Conservation (phyloP, 2,329 filamentous ascomycete species). For the Hypoxylon sp. region DNA sequence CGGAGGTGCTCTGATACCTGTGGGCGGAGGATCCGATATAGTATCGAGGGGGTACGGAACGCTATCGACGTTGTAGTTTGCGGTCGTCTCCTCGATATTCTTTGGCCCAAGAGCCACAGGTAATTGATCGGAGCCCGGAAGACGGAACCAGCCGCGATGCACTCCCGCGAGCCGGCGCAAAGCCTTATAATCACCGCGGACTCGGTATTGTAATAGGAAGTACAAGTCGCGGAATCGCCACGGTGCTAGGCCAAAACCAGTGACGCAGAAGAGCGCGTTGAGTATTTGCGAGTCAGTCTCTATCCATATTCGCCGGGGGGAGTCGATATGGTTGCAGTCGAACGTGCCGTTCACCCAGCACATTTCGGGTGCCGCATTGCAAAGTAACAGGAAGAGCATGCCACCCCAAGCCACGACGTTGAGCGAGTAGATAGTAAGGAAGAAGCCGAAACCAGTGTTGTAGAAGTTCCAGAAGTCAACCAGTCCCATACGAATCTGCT, state of each 20-base stretch:
- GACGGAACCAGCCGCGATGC: constrained; percentile 81
- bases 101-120: constrained; percentile 67
- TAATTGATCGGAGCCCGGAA: constrained; percentile 75
- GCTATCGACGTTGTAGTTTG: constrained; percentile 58
- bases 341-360: constrained; percentile 67
- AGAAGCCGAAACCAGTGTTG: constrained; percentile 80
- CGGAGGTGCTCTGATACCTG: constrained; percentile 76
- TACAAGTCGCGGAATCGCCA: constrained; percentile 89
- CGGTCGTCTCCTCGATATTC: constrained; percentile 62
- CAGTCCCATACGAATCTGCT: constrained; percentile 71
- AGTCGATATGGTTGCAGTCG: constrained; percentile 79
- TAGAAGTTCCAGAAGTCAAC: constrained; percentile 80
- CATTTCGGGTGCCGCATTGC: constrained; percentile 81
- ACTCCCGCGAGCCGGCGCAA: constrained; percentile 81
- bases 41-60: constrained; percentile 76
- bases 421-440: constrained; percentile 83
- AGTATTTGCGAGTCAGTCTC: constrained; percentile 88
- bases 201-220: constrained; percentile 76
- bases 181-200: constrained; percentile 66
- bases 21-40: constrained; percentile 77
- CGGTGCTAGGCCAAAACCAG: constrained; percentile 85
- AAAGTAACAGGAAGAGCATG: constrained; percentile 89
- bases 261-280: constrained; percentile 88
- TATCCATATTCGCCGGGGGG: constrained; percentile 85
- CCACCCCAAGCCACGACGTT: constrained; percentile 91